phyloP scores from a whole-genome alignment of 345 rosid genomes.

The Moricandia arvensis region DNA sequence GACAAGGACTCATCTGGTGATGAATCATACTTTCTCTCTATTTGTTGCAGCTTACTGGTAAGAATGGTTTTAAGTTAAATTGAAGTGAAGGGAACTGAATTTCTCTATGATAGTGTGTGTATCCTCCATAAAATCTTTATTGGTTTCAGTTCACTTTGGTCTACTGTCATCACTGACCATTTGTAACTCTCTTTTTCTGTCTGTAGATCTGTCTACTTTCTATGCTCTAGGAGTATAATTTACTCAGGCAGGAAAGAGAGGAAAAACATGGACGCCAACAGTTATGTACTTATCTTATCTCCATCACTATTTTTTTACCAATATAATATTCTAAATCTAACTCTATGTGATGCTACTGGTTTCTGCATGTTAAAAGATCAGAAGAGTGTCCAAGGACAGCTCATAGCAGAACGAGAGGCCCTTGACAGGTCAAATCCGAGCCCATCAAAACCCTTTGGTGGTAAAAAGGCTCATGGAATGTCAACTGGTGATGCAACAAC shows the following conservation, averaged over 20 bases:
- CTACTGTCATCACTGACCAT: too few relatives aligned
- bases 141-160: too few relatives aligned
- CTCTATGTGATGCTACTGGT: background rate
- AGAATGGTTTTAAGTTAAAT: too few relatives aligned
- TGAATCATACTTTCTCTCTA: too few relatives aligned
- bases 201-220: slow-evolving; percentile 76
- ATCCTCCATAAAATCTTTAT: too few relatives aligned
- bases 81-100: too few relatives aligned
- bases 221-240: slow-evolving; percentile 82
- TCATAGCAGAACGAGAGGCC: slow-evolving; percentile 89
- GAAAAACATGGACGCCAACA: slow-evolving; percentile 85
- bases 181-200: background rate
- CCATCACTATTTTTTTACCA: background rate
- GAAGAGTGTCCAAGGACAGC: slow-evolving; percentile 94
- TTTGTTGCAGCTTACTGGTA: too few relatives aligned
- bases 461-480: slow-evolving; percentile 69
- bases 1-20: too few relatives aligned
- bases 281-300: slow-evolving; percentile 39
- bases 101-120: too few relatives aligned
- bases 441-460: slow-evolving; percentile 77
- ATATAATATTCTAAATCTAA: background rate
- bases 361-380: slow-evolving; percentile 63
- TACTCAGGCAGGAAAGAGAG: slow-evolving; percentile 85
- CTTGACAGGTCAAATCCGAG: slow-evolving; percentile 94
- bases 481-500: slow-evolving; percentile 73